Base-by-base conservation (phyloP, 352 stramenopile species). In the Globisporangium takayamanum region DNA sequence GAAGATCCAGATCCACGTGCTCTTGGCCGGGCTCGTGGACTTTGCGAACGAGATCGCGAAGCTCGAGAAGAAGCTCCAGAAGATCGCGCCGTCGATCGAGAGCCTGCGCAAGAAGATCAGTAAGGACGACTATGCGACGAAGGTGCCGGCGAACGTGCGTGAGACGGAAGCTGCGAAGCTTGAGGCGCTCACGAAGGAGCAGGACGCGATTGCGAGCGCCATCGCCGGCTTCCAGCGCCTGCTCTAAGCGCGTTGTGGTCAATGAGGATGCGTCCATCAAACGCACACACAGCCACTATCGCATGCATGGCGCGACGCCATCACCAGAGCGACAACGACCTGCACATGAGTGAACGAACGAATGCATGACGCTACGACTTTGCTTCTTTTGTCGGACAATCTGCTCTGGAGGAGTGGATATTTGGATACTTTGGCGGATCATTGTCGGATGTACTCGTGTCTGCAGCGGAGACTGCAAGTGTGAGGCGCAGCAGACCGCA, bases 41-140 rank as follows among this genome's bases (percentile, higher is more conserved):
- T 92, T 93, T 60, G 81, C 81, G 47, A 94, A 95, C 63, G 89
- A 97, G 60, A 94, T 96, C 59, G 58, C 78, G 49, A 96, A 97
- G 69, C 68, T 96, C 2, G 83, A 96, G 67, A 95, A 93, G 67
- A 94, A 96, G 68, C 57, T 95, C 50, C 71, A 72, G 25, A 92
- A 96, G 70, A 83, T 95, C 44, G 64, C 74, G 58, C 78, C 82
- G 22, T 88, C 85, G 28, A 74, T 92, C 37, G 68, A 79, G 30
- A 88, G 73, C 57, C 62, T 95, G 25, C 50, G 75, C 56, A 93
- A 92, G 76, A 95, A 95, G 72, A 89, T 86, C 56, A 59, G 52
- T 47, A 87, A 82, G 63, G 80, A 89, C 6, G 83, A 91, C 69
- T 95, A 95, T 57, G 51, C 68, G 30, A 84, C 72, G 8, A 93